Percentiles rank a stretch among this genome's conserved stretches.
These are phyloP conservation scores for Mycocentrospora acerina DNA, from an alignment of 2,329 filamentous ascomycete species.

Conservation along the genomic window DNA sequence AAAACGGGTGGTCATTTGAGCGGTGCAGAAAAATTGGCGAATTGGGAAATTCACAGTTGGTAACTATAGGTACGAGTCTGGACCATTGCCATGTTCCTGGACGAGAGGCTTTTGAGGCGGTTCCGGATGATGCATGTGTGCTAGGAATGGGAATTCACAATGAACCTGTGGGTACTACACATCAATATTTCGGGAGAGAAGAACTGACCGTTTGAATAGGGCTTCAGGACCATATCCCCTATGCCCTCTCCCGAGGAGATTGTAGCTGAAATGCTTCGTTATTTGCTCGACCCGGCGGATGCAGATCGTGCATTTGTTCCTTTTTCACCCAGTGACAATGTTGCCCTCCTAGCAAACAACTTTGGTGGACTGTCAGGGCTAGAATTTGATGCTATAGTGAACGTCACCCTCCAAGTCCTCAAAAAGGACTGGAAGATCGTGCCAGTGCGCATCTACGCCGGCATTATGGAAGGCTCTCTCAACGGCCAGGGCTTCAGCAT, in stretches of 20 bases:
- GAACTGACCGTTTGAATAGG: constrained; percentile 30
- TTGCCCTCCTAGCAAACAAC: constrained; percentile 52
- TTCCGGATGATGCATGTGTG: constrained; percentile 43
- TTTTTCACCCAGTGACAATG: constrained; percentile 49
- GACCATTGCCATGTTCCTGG: constrained; percentile 58
- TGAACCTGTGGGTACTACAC: constrained; percentile 44
- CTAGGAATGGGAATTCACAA: constrained; percentile 56
- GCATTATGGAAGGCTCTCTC: constrained; percentile 55
- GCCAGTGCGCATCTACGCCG: constrained; percentile 51
- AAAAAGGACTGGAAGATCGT: constrained; percentile 51
- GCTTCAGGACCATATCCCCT: constrained; percentile 48
- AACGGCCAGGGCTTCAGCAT: constrained; percentile 60
- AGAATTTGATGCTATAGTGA: constrained; percentile 51
- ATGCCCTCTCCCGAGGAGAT: constrained; percentile 53
- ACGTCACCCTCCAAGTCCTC: constrained; percentile 45
- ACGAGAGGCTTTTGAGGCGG: constrained; percentile 52
- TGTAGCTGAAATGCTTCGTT: constrained; percentile 51
- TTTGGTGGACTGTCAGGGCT: constrained; percentile 52
- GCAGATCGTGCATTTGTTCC: constrained; percentile 52
- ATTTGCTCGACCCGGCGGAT: constrained; percentile 51
- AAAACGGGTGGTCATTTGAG: constrained; percentile 49
- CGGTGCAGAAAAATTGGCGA: constrained; percentile 48
- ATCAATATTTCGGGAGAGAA: too few species aligned
- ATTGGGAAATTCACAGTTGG: constrained; percentile 48
- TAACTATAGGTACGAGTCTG: constrained; percentile 54